Evolutionary conservation across 2,329 filamentous ascomycete species (phyloP).

Genomic region (Claviceps cyperi): DNA sequence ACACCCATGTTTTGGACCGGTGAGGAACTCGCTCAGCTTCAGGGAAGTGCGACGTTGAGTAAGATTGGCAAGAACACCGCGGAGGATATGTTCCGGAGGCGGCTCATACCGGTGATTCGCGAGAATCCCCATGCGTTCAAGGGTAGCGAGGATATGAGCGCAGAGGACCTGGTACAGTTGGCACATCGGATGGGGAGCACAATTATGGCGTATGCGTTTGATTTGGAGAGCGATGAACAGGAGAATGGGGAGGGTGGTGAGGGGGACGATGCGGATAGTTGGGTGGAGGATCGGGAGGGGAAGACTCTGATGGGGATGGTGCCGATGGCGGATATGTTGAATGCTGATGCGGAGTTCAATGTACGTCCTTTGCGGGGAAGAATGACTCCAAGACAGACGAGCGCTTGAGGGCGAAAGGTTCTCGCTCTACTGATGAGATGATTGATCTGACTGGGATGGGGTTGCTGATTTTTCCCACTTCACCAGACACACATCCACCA

Average conservation of each 20-base stretch:
- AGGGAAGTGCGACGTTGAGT: conserved; percentile 59
- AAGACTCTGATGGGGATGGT: conserved; percentile 67
- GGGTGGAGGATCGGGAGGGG: conserved; percentile 48
- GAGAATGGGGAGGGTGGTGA: conserved; percentile 7
- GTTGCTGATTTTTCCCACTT: background rate
- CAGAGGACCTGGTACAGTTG: conserved; percentile 31
- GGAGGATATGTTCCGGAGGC: conserved; percentile 49
- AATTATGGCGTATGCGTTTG: conserved; percentile 90
- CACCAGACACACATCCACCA: conserved; percentile 39
- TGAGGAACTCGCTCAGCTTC: conserved; percentile 54
- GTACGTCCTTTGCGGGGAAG: conserved; percentile 25
- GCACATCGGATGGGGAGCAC: conserved; percentile 74
- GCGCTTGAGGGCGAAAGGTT: too few species aligned
- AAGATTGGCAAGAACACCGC: conserved; percentile 66
- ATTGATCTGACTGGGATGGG: too few species aligned
- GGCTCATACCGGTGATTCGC: conserved; percentile 37
- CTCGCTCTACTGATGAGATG: too few species aligned
- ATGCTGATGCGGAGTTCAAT: conserved; percentile 80
- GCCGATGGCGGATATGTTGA: conserved; percentile 78
- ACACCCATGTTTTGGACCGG: conserved; percentile 83
- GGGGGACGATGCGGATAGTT: conserved; percentile 47
- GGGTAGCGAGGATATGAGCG: conserved; percentile 19
- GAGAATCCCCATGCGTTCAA: conserved; percentile 29
- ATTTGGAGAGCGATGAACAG: conserved; percentile 48
- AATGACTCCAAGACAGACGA: too few species aligned